Conservation (phyloP, 2,329 filamentous ascomycete species). For the Xylariales sp. region DNA sequence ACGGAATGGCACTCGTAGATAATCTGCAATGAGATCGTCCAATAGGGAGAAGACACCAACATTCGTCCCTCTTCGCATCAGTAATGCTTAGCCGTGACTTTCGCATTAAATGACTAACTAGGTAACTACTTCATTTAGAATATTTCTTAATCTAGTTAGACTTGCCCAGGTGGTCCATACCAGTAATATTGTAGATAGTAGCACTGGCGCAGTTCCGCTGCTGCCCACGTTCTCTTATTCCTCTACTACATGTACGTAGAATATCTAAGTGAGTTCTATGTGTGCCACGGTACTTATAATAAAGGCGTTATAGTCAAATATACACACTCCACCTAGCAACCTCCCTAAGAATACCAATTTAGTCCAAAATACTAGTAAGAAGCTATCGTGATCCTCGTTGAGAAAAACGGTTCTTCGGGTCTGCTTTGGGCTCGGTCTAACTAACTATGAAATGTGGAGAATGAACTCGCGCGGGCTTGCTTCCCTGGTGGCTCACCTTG, state of each 20-base stretch:
- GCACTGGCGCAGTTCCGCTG: slow-evolving; percentile 27
- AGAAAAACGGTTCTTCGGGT: slow-evolving; percentile 5
- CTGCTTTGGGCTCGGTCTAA: slow-evolving; percentile 5
- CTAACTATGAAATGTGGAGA: slow-evolving; percentile 25
- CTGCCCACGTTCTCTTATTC: slow-evolving; percentile 26
- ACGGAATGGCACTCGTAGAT: slow-evolving; percentile 3
- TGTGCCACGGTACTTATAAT: too few relatives aligned
- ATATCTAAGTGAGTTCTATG: too few relatives aligned
- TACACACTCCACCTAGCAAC: not conserved
- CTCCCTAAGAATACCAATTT: not conserved
- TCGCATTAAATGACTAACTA: slow-evolving; percentile 22
- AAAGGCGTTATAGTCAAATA: too few relatives aligned
- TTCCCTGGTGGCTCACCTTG: slow-evolving; percentile 25
- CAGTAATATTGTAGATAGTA: slow-evolving; percentile 30
- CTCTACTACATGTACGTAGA: not conserved
- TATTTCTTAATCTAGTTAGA: slow-evolving; percentile 39
- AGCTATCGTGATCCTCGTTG: slow-evolving; percentile 6
- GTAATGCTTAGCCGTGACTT: not conserved
- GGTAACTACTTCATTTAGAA: slow-evolving; percentile 38
- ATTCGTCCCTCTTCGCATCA: slow-evolving; percentile 1
- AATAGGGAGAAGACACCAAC: slow-evolving; percentile 15
- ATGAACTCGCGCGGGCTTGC: slow-evolving; percentile 12
- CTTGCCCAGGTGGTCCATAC: slow-evolving; percentile 31
- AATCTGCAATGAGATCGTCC: slow-evolving; percentile 15
- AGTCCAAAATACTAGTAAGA: not conserved